A percentile compares a stretch with the other conserved stretches of the same genome.
Evolutionary conservation across 495 filamentous ascomycete genomes (phyloP).

Genomic region (Aspergillus indologenus): DNA sequence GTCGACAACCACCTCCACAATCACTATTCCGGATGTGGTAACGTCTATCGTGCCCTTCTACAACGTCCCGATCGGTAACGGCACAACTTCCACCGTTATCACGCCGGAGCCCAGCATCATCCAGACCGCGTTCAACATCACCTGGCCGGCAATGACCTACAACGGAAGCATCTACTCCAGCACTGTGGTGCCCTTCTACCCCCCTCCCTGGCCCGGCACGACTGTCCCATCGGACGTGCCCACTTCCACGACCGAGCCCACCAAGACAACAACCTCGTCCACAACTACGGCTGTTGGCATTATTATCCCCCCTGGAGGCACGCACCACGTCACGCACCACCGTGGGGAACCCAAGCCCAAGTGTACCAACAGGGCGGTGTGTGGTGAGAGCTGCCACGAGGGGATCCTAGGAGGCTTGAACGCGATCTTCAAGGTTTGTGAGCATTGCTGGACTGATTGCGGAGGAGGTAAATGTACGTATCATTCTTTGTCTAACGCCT

Average conservation of each 20-base stretch:
- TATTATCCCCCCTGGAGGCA: not conserved
- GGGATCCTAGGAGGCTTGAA: not conserved
- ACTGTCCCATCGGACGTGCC: not conserved
- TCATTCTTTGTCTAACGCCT: not conserved
- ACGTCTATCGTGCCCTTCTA: too few relatives aligned
- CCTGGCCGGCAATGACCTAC: too few relatives aligned
- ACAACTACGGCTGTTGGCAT: not conserved
- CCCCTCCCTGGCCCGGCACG: too few relatives aligned
- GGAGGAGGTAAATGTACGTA: slow-evolving; percentile 1
- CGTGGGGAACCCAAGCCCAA: not conserved
- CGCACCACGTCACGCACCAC: not conserved
- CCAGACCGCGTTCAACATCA: too few relatives aligned
- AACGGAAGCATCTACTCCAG: too few relatives aligned
- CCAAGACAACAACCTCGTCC: not conserved
- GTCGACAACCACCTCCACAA: too few relatives aligned
- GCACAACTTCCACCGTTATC: too few relatives aligned
- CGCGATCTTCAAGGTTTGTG: not conserved
- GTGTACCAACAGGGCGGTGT: not conserved
- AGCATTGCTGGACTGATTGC: slow-evolving; percentile 4
- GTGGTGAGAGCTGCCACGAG: not conserved
- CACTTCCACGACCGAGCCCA: not conserved
- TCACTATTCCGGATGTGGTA: too few relatives aligned
- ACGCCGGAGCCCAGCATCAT: too few relatives aligned
- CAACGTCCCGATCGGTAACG: too few relatives aligned
- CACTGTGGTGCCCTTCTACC: too few relatives aligned